phyloP scores from a whole-genome alignment of 352 stramenopile genomes.

The Phytophthora hybrid region DNA sequence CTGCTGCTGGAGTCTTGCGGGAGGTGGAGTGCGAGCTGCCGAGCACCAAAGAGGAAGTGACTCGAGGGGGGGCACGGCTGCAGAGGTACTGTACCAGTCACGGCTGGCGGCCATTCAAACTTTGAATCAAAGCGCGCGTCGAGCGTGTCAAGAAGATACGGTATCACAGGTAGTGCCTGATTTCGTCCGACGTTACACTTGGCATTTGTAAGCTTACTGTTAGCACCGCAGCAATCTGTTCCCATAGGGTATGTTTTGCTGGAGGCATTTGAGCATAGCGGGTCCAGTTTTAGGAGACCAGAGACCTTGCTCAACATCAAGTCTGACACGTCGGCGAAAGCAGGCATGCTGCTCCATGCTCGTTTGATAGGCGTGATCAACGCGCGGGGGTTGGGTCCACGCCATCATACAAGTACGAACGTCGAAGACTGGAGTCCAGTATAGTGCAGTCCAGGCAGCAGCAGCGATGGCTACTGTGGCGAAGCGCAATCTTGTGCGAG shows the following conservation, averaged over 20 bases:
- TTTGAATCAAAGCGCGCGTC: constrained; percentile 42
- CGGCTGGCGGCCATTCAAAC: constrained; percentile 43
- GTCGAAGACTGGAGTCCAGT: neutral
- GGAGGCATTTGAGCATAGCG: neutral
- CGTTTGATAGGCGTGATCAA: neutral
- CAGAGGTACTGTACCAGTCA: constrained; percentile 32
- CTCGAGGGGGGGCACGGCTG: constrained; percentile 20
- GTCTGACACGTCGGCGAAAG: constrained; percentile 31
- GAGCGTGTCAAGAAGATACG: constrained; percentile 23
- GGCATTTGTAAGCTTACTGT: neutral
- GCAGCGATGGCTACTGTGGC: neutral
- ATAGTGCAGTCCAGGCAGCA: neutral
- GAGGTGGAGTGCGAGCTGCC: constrained; percentile 18
- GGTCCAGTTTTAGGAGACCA: neutral
- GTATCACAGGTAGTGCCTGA: constrained; percentile 26
- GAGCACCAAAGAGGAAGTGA: constrained; percentile 43
- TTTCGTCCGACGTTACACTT: constrained; percentile 19
- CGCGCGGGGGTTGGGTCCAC: neutral
- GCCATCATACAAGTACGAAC: neutral
- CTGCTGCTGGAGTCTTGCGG: constrained; percentile 18
- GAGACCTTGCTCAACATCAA: constrained; percentile 34
- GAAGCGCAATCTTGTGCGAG: neutral
- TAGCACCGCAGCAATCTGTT: constrained; percentile 22
- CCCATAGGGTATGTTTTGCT: constrained; percentile 10
- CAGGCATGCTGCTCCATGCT: neutral